phyloP scores from a whole-genome alignment of 306 rosid genomes.

The Neltuma alba region DNA sequence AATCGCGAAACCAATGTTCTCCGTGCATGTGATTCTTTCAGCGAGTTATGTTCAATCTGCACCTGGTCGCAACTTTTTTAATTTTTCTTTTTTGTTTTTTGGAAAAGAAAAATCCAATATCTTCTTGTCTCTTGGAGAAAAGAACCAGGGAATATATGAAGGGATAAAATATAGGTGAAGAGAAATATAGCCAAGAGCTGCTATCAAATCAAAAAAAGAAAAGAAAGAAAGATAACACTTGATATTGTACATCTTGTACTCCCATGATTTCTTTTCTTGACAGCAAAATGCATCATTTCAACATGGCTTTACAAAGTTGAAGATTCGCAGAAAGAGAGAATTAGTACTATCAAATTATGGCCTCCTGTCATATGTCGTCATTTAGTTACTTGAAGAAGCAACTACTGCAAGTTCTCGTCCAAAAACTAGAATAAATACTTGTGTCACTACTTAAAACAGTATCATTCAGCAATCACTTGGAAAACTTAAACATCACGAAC shows the following conservation, averaged over 20 bases:
- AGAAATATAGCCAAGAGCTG: not conserved
- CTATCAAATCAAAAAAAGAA: not conserved
- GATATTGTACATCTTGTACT: constrained; percentile 15
- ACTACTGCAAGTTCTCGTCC: not conserved
- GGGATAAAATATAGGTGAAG: not conserved
- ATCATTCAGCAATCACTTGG: not conserved
- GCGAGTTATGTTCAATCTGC: not conserved
- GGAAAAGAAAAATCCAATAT: not conserved
- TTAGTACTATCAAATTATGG: not conserved
- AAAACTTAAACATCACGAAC: not conserved
- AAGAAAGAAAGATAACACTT: not conserved
- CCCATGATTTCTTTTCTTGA: not conserved
- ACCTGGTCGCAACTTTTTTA: not conserved
- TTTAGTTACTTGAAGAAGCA: not conserved
- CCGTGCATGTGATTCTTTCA: not conserved
- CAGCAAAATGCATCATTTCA: constrained; percentile 14
- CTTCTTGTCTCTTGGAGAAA: not conserved
- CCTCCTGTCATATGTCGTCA: not conserved
- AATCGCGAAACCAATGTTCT: not conserved
- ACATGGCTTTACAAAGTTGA: constrained; percentile 10
- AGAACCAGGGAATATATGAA: constrained; percentile 10
- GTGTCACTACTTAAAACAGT: not conserved
- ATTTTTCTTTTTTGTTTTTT: not conserved
- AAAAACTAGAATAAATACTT: not conserved
- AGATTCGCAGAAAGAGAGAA: not conserved